These are phyloP conservation scores for Aegle marmelos DNA, from an alignment of 345 rosid species.

Conservation along the genomic window DNA sequence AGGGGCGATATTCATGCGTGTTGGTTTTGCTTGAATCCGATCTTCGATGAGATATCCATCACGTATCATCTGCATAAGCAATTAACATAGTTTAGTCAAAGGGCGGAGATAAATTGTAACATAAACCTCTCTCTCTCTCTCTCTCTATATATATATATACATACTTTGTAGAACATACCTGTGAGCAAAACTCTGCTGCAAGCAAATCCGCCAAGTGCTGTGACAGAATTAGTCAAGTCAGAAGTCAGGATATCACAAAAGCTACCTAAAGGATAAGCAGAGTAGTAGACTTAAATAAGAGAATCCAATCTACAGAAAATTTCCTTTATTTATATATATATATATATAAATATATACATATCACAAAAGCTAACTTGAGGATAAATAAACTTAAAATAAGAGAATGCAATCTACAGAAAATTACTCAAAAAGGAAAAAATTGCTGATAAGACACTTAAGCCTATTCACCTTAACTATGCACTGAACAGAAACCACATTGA, in stretches of 20 bases:
- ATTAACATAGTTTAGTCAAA: conserved; percentile 10
- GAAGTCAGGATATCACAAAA: conserved; percentile 24
- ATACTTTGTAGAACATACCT: conserved; percentile 48
- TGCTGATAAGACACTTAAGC: not conserved
- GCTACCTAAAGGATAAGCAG: conserved; percentile 2
- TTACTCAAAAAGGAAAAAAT: not conserved
- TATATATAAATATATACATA: too few relatives aligned
- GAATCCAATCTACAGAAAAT: not conserved
- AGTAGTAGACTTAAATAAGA: conserved; percentile 8
- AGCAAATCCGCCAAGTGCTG: conserved; percentile 94
- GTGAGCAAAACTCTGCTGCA: conserved; percentile 54
- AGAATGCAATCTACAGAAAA: conserved; percentile 5
- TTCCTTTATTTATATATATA: too few relatives aligned
- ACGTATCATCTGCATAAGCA: conserved; percentile 58
- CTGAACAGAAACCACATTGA: not conserved
- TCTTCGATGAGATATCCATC: conserved; percentile 65
- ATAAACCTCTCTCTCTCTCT: too few relatives aligned
- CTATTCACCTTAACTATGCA: not conserved
- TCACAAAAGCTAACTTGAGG: conserved; percentile 5
- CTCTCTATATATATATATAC: too few relatives aligned
- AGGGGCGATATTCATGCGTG: conserved; percentile 38
- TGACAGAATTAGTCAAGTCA: conserved; percentile 24
- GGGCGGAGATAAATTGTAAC: conserved; percentile 8
- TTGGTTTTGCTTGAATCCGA: conserved; percentile 50
- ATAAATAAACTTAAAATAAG: conserved; percentile 7